Conservation (phyloP, 1,139 yeast species). For the Insectozyma bohioensis region DNA sequence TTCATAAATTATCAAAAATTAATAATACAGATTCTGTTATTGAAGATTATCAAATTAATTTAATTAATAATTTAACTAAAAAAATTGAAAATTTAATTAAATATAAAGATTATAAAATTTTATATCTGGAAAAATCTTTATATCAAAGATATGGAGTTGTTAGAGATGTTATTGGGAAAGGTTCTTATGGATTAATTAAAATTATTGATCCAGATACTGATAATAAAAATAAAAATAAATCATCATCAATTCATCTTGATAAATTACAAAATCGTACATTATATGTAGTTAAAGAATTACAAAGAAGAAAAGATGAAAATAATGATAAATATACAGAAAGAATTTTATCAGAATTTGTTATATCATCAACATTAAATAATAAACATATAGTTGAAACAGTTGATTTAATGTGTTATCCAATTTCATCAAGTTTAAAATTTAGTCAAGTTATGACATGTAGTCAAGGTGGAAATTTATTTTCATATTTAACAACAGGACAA, state of each 20-base stretch:
- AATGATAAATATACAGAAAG: slow-evolving; percentile 62
- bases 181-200: slow-evolving; percentile 84
- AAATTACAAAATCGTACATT: slow-evolving; percentile 16
- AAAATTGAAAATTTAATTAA: slow-evolving; percentile 33
- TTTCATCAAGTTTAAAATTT: slow-evolving; percentile 42
- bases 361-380: slow-evolving; percentile 67
- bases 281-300: slow-evolving; percentile 71
- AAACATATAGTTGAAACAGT: slow-evolving; percentile 68
- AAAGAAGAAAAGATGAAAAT: slow-evolving; percentile 49
- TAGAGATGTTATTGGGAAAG: slow-evolving; percentile 79
- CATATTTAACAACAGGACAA: slow-evolving; percentile 26
- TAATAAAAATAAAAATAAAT: background rate
- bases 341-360: slow-evolving; percentile 74
- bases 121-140: slow-evolving; percentile 27
- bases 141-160: slow-evolving; percentile 74
- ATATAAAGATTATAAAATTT: slow-evolving; percentile 18
- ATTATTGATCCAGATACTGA: slow-evolving; percentile 56
- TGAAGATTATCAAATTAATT: slow-evolving; percentile 51
- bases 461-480: slow-evolving; percentile 68
- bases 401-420: slow-evolving; percentile 56
- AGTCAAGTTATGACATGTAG: slow-evolving; percentile 80
- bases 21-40: slow-evolving; percentile 48
- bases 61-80: slow-evolving; percentile 49
- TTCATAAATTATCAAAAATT: slow-evolving; percentile 24
- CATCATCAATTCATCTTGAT: background rate